Evolutionary conservation across 164 flowering plant genomes (phyloP).

Genomic region (Macadamia tetraphylla): DNA sequence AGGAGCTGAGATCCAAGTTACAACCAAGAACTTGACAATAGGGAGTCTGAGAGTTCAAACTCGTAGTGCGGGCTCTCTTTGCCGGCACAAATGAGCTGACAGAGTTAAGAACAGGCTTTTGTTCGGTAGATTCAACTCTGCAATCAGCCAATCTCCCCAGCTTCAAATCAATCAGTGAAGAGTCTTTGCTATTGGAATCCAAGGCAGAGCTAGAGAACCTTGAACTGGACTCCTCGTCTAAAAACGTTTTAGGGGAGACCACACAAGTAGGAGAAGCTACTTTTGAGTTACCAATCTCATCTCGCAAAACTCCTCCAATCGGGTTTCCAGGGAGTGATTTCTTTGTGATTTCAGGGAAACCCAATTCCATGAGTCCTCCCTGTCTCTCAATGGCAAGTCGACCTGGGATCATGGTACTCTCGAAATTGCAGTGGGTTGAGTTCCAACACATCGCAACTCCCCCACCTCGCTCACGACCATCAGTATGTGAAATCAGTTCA

Average conservation of each 20-base stretch:
- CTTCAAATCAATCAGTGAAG: conserved; percentile 50
- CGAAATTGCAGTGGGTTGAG: conserved; percentile 22
- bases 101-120: conserved; percentile 17
- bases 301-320: conserved; percentile 14
- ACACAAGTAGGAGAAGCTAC: conserved; percentile 13
- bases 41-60: conserved; percentile 33
- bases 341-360: conserved; percentile 15
- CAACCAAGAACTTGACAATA: conserved; percentile 84
- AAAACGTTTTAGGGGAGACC: conserved; percentile 18
- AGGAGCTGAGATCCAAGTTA: conserved; percentile 59
- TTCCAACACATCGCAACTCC: conserved; percentile 32
- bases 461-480: conserved; percentile 27
- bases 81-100: conserved; percentile 30
- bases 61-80: conserved; percentile 35
- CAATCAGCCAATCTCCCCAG: conserved; percentile 49
- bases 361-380: conserved; percentile 1
- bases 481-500: conserved; percentile 27
- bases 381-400: conserved; percentile 21
- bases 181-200: conserved; percentile 34
- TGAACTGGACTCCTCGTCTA: conserved; percentile 37
- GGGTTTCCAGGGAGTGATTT: conserved; percentile 19
- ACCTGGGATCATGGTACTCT: conserved; percentile 19
- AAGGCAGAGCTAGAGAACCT: conserved; percentile 34
- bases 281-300: conserved; percentile 22
- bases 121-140: conserved; percentile 22